phyloP scores from a whole-genome alignment of 352 stramenopile species.

The Plasmopara viticola region DNA sequence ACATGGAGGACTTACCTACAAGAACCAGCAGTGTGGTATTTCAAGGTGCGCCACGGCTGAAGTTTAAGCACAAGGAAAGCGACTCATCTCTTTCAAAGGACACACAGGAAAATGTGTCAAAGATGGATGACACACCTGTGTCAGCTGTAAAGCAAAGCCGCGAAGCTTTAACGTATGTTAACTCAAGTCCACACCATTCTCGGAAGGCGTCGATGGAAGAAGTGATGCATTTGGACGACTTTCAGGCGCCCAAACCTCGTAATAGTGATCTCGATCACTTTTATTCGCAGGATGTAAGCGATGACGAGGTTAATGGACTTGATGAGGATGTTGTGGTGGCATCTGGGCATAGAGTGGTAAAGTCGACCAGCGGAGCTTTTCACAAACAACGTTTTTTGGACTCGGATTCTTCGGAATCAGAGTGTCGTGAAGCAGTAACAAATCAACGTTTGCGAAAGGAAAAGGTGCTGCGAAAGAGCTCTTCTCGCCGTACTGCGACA shows the following conservation, averaged over 20 bases:
- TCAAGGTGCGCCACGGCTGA: slow-evolving; percentile 26
- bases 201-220: slow-evolving; percentile 28
- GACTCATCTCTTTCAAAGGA: slow-evolving; percentile 6
- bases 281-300: slow-evolving; percentile 73
- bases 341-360: slow-evolving; percentile 20
- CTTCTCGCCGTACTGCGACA: slow-evolving; percentile 1
- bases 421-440: slow-evolving; percentile 14
- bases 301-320: slow-evolving; percentile 28
- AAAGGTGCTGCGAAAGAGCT: slow-evolving; percentile 5
- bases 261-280: slow-evolving; percentile 66
- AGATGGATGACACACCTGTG: slow-evolving; percentile 2
- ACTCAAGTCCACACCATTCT: not conserved
- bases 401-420: slow-evolving; percentile 50
- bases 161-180: not conserved
- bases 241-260: slow-evolving; percentile 54
- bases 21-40: slow-evolving; percentile 30
- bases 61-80: slow-evolving; percentile 43
- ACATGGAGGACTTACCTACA: slow-evolving; percentile 50
- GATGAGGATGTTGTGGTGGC: slow-evolving; percentile 56
- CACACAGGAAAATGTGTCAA: not conserved
- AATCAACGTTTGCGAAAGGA: slow-evolving; percentile 5
- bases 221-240: slow-evolving; percentile 65
- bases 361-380: slow-evolving; percentile 27
- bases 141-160: not conserved
- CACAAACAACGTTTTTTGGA: slow-evolving; percentile 76